phyloP scores from a whole-genome alignment of 805 yeast genomes.

The Brettanomyces nanus region DNA sequence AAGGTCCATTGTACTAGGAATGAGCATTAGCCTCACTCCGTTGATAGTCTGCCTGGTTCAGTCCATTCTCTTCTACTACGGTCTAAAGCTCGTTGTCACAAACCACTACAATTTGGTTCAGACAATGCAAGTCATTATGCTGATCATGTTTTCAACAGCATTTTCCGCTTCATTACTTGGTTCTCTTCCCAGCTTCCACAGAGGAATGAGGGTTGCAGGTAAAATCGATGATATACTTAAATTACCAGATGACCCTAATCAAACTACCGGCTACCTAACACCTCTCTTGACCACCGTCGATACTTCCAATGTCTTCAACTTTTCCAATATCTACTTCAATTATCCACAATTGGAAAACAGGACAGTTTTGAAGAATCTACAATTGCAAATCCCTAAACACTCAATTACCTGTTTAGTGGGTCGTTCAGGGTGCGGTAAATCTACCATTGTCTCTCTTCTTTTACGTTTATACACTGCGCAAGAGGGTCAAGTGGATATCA shows the following conservation, averaged over 20 bases:
- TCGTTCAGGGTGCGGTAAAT: slow-evolving; percentile 86
- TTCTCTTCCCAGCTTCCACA: slow-evolving; percentile 69
- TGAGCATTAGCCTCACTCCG: slow-evolving; percentile 54
- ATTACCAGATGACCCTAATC: slow-evolving; percentile 27
- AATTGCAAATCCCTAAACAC: slow-evolving; percentile 34
- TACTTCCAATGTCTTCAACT: slow-evolving; percentile 24
- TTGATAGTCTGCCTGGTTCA: slow-evolving; percentile 54
- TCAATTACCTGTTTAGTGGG: slow-evolving; percentile 69
- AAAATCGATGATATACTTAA: slow-evolving; percentile 36
- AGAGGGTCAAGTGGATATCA: slow-evolving; percentile 29
- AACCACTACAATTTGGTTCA: slow-evolving; percentile 47
- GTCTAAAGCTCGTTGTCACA: slow-evolving; percentile 58
- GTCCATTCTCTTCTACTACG: slow-evolving; percentile 70
- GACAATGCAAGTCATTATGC: slow-evolving; percentile 60
- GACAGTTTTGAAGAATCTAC: slow-evolving; percentile 33
- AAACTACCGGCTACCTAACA: slow-evolving; percentile 27
- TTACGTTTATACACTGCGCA: slow-evolving; percentile 39
- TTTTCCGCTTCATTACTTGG: slow-evolving; percentile 51
- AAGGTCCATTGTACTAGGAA: slow-evolving; percentile 56
- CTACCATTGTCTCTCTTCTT: slow-evolving; percentile 58
- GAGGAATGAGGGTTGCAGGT: slow-evolving; percentile 71
- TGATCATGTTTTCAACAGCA: slow-evolving; percentile 66
- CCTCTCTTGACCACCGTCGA: slow-evolving; percentile 16
- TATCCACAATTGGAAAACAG: slow-evolving; percentile 30
- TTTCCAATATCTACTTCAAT: slow-evolving; percentile 40